A percentile compares a stretch with the other conserved stretches of the same genome.
These are phyloP conservation scores for Tephrocybe sp. DNA, from an alignment of 768 basidiomycete genomes.

Conservation along the genomic window DNA sequence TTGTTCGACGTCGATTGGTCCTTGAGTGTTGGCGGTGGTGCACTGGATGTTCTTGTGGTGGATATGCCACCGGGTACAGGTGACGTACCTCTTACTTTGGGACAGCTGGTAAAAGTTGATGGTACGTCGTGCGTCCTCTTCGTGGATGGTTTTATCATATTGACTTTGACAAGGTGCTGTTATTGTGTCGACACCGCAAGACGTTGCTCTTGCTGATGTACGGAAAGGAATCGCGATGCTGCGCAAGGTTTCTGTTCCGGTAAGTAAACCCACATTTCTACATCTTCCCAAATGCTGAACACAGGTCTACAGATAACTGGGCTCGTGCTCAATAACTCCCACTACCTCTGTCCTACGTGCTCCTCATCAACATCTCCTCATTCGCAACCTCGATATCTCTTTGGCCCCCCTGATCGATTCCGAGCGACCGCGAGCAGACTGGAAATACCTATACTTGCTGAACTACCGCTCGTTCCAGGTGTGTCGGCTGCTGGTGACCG, in stretches of 20 bases:
- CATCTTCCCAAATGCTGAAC: not conserved
- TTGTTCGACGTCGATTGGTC: conserved; percentile 95
- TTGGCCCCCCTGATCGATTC: conserved; percentile 70
- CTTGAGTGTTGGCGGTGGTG: conserved; percentile 38
- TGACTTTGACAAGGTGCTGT: conserved; percentile 62
- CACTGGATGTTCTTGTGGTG: conserved; percentile 82
- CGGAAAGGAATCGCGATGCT: conserved; percentile 93
- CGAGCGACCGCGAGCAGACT: conserved; percentile 54
- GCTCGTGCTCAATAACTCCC: conserved; percentile 83
- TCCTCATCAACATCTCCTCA: conserved; percentile 15
- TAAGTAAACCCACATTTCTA: conserved; percentile 34
- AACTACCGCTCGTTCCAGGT: conserved; percentile 74
- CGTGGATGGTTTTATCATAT: no score
- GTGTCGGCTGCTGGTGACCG: conserved; percentile 73
- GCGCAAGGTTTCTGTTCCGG: conserved; percentile 82
- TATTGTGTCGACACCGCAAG: conserved; percentile 94
- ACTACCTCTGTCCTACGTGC: conserved; percentile 79
- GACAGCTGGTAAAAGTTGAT: conserved; percentile 80
- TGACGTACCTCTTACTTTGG: conserved; percentile 89
- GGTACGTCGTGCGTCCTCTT: conserved; percentile 46
- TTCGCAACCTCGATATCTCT: conserved; percentile 50
- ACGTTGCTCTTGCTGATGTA: conserved; percentile 88
- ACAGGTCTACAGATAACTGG: conserved; percentile 66
- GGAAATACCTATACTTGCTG: conserved; percentile 64
- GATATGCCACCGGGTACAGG: conserved; percentile 99